Base-by-base conservation (phyloP, 192 early-diverging fungal species). In the Umbelopsis sp. region DNA sequence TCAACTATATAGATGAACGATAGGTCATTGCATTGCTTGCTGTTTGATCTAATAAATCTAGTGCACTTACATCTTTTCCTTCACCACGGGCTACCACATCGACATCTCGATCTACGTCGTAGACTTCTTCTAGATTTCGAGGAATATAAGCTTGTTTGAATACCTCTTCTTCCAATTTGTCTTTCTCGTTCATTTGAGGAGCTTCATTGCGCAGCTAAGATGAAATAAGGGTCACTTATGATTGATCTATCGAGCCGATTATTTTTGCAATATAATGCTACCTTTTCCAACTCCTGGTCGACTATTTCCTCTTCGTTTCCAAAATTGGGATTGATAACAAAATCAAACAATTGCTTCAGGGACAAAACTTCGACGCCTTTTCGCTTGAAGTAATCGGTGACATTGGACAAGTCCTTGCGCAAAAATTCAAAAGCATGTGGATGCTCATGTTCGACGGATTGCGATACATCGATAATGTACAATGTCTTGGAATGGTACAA, bases 401-500 rank as follows among this genome's bases (percentile, higher is more conserved):
- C 90, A 76, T 99, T 99, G 52, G 89, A 85, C 72, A 91, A 90
- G 81, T 99, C 97, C 81, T 97, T 97, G 18, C 97, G 87, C 68
- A 99, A 81, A 75, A 99, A 99, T 73, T 97, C 96, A 48, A 97
- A 85, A 12, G 97, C 94, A 71, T 95, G 92, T 37, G 97, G 97
- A 73, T 99, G 97, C 68, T 99, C 96, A 74, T 99, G 97, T 73
- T 99, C 97, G 13, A 99, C 96, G 1, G 96, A 97, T 80, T 98
- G 97, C 7, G 97, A 99, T 10, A 99, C 97, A 77, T 99, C 97
- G 70, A 99, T 99, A 50, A 97, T 92, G 65, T 95, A 96, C 23
- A 98, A 79, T 18, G 77, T 82, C 21, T 85, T 84, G 44, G 91
- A 88, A 71, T 97, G 90, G 82, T 95, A 95, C 74, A 99, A 82